phyloP scores from a whole-genome alignment of 352 stramenopile species.

The Phytophthora syringae region DNA sequence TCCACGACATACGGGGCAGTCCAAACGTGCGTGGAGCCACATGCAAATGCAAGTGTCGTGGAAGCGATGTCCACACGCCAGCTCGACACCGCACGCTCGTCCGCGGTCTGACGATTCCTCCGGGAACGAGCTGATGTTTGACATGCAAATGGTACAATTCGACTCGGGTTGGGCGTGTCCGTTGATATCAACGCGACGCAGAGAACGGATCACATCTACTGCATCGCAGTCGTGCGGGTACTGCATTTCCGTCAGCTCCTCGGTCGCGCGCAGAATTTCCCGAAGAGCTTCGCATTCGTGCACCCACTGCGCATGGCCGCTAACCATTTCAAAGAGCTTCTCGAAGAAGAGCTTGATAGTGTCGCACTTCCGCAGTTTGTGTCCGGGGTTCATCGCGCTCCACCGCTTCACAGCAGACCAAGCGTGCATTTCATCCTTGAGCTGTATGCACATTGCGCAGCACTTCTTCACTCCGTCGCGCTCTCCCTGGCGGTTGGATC shows the following conservation, averaged over 20 bases:
- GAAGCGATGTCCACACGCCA: conserved; percentile 75
- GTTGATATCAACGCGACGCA: conserved; percentile 41
- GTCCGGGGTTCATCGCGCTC: conserved; percentile 48
- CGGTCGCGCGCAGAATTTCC: conserved; percentile 54
- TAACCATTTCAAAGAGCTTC: conserved; percentile 52
- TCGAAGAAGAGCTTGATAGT: conserved; percentile 55
- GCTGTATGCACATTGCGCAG: conserved; percentile 52
- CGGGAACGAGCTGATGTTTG: conserved; percentile 16
- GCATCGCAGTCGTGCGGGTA: conserved; percentile 56
- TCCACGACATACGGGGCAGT: conserved; percentile 68
- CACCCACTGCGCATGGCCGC: conserved; percentile 46
- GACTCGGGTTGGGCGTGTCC: background rate
- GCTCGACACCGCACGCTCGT: conserved; percentile 21
- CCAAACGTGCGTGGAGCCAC: conserved; percentile 69
- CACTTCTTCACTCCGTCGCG: conserved; percentile 32
- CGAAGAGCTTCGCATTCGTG: conserved; percentile 55
- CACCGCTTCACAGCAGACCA: conserved; percentile 51
- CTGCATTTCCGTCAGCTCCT: conserved; percentile 55
- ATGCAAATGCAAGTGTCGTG: conserved; percentile 77
- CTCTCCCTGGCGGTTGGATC: conserved; percentile 22
- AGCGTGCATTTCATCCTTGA: conserved; percentile 45
- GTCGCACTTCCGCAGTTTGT: conserved; percentile 59
- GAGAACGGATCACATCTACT: conserved; percentile 47
- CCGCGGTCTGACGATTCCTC: conserved; percentile 22
- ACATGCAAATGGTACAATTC: conserved; percentile 73